Base-by-base conservation (phyloP, 805 yeast species). In the Wickerhamomyces chambardii region DNA sequence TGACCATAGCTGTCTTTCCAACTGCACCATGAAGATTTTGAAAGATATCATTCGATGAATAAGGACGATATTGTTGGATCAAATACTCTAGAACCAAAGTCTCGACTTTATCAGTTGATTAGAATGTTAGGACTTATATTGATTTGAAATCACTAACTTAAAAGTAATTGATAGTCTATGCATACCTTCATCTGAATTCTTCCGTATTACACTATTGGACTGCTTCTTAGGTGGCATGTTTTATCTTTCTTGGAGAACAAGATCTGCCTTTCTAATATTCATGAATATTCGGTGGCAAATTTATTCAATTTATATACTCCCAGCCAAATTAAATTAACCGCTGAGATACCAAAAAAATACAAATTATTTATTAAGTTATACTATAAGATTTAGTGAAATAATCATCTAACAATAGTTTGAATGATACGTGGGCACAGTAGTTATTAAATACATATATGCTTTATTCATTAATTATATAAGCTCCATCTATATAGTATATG, bases 51-150 rank as follows among this genome's bases (percentile, higher is more conserved):
- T 64, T 61, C 8, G 63, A 50, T 1, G 69, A 67, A 43, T 65
- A 71, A 3, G 78, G 77, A 17, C 72, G 52, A 41, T 65, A 67
- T 41, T 69, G 73, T 3, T 53, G 51, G 17, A 48, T 56, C 34
- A 72, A 42, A 37, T 72, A 72, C 4, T 55, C 43, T 29, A 52
- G 45, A 18, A 68, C 57, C 17, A 54, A 32, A 6, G 43, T 43
- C 28, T 63, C 64, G 15, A 66, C 63, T 40, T 12, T 17, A 16
- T 22, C 14, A 12, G 30, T n/a, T n/a, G n/a, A n/a, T n/a, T n/a
- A n/a, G n/a, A n/a, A n/a, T n/a, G n/a, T n/a, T n/a, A n/a, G n/a
- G n/a, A n/a, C n/a, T n/a, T n/a, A n/a, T n/a, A n/a, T 21, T 21
- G 24, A 21, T 8, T 21, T 21, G 24, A n/a, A n/a, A n/a, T n/a